Percentiles rank a stretch among this genome's conserved stretches.
Conservation (phyloP, 176 grass and related monocot genomes). For the Aegilops umbellulata region DNA sequence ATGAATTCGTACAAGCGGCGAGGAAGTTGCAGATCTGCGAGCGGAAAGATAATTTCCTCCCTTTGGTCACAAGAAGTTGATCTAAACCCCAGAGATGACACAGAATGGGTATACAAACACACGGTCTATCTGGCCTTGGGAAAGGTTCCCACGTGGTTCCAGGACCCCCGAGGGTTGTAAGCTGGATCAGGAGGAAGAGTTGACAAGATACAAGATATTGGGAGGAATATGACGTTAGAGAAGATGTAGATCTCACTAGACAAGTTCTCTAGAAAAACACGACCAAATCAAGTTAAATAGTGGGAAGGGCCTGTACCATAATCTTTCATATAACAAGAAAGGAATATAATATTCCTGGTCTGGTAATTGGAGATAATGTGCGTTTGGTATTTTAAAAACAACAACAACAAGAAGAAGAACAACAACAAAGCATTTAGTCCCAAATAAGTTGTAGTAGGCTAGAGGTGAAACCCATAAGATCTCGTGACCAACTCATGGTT, state of each 20-base stretch:
- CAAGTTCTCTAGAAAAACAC: background rate
- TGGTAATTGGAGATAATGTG: slow-evolving; percentile 15
- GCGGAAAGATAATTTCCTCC: background rate
- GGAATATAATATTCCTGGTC: background rate
- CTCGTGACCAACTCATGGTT: too few relatives aligned
- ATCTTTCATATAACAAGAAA: slow-evolving; percentile 16
- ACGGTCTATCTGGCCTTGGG: background rate
- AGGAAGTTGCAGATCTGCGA: background rate
- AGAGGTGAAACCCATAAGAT: too few relatives aligned
- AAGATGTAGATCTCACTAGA: background rate
- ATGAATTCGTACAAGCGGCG: background rate
- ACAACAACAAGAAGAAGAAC: too few relatives aligned
- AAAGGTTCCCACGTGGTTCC: background rate
- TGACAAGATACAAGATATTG: background rate
- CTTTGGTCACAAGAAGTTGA: background rate
- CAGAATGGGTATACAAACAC: background rate
- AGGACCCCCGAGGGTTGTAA: background rate
- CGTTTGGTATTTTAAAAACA: background rate
- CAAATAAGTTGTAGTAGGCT: too few relatives aligned
- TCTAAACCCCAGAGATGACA: background rate
- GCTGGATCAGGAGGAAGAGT: background rate
- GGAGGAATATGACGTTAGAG: background rate
- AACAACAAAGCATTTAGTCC: too few relatives aligned
- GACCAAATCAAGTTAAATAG: background rate
- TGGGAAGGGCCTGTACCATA: background rate